These are phyloP conservation scores for Phytophthora constricta DNA, from an alignment of 352 stramenopile species.

Conservation along the genomic window DNA sequence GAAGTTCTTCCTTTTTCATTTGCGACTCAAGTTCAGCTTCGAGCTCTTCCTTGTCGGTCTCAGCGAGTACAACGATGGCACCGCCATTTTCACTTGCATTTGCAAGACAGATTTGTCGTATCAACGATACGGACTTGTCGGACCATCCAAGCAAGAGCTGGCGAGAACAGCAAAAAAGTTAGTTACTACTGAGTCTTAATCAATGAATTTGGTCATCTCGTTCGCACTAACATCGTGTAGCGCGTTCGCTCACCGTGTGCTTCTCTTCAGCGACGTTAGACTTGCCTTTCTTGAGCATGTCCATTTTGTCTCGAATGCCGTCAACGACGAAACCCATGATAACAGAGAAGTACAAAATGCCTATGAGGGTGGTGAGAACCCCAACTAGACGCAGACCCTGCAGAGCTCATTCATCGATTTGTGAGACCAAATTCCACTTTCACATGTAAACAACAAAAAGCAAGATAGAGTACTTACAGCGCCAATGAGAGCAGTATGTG, in stretches of 20 bases:
- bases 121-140: slow-evolving; percentile 77
- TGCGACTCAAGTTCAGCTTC: slow-evolving; percentile 58
- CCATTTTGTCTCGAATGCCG: slow-evolving; percentile 81
- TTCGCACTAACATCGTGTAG: not conserved
- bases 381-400: slow-evolving; percentile 55
- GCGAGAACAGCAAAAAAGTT: not conserved
- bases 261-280: slow-evolving; percentile 68
- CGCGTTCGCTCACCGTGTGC: slow-evolving; percentile 54
- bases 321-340: slow-evolving; percentile 89
- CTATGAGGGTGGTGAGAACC: slow-evolving; percentile 56
- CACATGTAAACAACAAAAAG: not conserved
- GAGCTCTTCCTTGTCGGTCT: slow-evolving; percentile 69
- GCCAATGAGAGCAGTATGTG: slow-evolving; percentile 49
- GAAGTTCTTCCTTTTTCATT: slow-evolving; percentile 49
- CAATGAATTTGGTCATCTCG: not conserved
- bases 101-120: slow-evolving; percentile 79
- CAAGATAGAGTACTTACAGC: slow-evolving; percentile 25
- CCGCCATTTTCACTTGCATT: slow-evolving; percentile 82
- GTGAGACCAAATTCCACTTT: not conserved
- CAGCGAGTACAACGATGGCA: slow-evolving; percentile 69
- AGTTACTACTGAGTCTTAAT: not conserved
- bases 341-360: slow-evolving; percentile 83
- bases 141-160: slow-evolving; percentile 82
- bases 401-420: too few relatives aligned
- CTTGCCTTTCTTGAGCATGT: slow-evolving; percentile 85